Conservation (phyloP, 352 stramenopile genomes). For the Vaucheria bursata region DNA sequence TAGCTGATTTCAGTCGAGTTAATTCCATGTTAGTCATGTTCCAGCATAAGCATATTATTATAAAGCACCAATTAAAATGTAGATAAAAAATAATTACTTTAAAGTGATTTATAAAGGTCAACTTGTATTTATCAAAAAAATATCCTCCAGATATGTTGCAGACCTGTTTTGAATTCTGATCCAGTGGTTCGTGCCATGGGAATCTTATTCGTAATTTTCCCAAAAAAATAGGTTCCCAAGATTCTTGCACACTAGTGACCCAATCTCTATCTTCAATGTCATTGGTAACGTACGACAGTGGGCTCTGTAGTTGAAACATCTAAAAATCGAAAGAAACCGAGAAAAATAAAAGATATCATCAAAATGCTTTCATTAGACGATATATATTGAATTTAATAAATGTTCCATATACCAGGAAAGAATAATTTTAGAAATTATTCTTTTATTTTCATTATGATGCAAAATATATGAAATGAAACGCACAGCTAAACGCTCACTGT, state of each 20-base stretch:
- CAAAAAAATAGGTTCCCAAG: slow-evolving; percentile 25
- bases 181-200: slow-evolving; percentile 23
- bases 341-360: background rate
- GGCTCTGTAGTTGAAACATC: slow-evolving; percentile 12
- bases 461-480: too few species aligned
- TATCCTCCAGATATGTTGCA: slow-evolving; percentile 17
- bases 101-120: background rate
- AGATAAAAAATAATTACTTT: background rate
- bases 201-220: slow-evolving; percentile 28
- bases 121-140: background rate
- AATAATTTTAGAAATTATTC: too few species aligned
- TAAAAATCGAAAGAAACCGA: too few species aligned
- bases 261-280: slow-evolving; percentile 26
- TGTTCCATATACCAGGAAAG: too few species aligned
- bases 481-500: too few species aligned
- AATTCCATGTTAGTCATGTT: too few species aligned
- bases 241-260: slow-evolving; percentile 31
- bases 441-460: too few species aligned
- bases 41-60: too few species aligned
- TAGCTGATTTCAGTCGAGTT: too few species aligned
- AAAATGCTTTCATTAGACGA: background rate
- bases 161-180: background rate
- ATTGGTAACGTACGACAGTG: slow-evolving; percentile 16
- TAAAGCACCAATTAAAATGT: too few species aligned
- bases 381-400: background rate